Percentiles rank a stretch among this genome's conserved stretches.
Evolutionary conservation across 2,329 filamentous ascomycete species (phyloP).

Genomic region (Ophiostoma himal-ulmi): DNA sequence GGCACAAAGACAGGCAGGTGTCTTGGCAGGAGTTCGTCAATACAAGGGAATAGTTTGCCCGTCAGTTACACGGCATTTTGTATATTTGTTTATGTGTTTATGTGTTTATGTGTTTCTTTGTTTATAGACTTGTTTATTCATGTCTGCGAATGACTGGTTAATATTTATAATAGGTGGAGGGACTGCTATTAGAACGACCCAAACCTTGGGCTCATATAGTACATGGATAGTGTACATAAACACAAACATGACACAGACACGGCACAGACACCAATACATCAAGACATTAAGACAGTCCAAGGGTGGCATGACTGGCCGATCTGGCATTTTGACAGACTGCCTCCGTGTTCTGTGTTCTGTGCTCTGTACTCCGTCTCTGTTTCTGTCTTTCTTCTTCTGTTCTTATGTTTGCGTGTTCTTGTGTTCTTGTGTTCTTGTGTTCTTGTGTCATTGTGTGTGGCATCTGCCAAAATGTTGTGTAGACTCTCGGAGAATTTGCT

Average conservation of each 20-base stretch:
- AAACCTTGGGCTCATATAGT: not conserved
- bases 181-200: not conserved
- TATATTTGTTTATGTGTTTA: not conserved
- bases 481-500: conserved; percentile 1
- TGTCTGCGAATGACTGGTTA: not conserved
- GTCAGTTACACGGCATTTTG: not conserved
- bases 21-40: not conserved
- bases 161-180: not conserved
- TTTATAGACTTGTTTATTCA: not conserved
- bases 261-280: not conserved
- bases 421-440: not conserved
- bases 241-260: not conserved
- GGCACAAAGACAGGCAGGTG: not conserved
- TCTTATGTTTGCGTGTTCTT: not conserved
- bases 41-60: not conserved
- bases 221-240: not conserved
- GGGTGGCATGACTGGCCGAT: not conserved
- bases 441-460: not conserved
- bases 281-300: not conserved
- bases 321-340: not conserved
- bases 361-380: not conserved
- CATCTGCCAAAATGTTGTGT: not conserved
- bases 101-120: not conserved
- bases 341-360: not conserved
- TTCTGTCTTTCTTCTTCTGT: not conserved